These are phyloP conservation scores for Megacollybia marginata DNA, from an alignment of 768 basidiomycete species.

Conservation along the genomic window DNA sequence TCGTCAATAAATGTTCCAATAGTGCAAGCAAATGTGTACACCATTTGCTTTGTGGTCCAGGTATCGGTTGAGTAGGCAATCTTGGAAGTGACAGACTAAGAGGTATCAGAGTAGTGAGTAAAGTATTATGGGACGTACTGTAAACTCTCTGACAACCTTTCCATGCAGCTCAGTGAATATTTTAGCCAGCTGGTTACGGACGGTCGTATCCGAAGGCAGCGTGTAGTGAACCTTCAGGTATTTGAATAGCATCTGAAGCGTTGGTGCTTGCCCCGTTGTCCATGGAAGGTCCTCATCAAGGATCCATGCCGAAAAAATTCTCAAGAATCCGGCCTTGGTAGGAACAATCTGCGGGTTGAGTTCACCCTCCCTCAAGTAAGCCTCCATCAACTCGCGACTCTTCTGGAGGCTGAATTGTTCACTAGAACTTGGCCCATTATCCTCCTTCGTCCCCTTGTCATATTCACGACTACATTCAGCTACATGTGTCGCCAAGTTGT, in stretches of 20 bases:
- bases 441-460: not conserved
- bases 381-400: conserved; percentile 11
- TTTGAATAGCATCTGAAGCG: conserved; percentile 9
- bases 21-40: conserved; percentile 24
- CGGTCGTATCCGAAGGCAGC: conserved; percentile 19
- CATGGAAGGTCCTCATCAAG: conserved; percentile 6
- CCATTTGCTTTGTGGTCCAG: conserved; percentile 24
- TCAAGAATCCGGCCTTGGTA: conserved; percentile 10
- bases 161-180: conserved; percentile 13
- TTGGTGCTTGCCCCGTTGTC: conserved; percentile 7
- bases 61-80: conserved; percentile 20
- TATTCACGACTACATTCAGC: conserved; percentile 1
- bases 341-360: conserved; percentile 10
- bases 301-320: conserved; percentile 15
- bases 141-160: conserved; percentile 11
- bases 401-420: conserved; percentile 1
- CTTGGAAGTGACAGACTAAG: conserved; percentile 14
- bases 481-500: conserved; percentile 7
- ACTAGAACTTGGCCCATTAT: not conserved
- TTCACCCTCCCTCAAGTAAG: conserved; percentile 8
- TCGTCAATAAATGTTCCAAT: conserved; percentile 21
- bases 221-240: conserved; percentile 2
- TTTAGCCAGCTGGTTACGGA: conserved; percentile 13
- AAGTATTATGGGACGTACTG: conserved; percentile 6
- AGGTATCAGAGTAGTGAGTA: not conserved